Conservation (phyloP, 2,329 filamentous ascomycete species). For the Pseudocercospora cruenta region DNA sequence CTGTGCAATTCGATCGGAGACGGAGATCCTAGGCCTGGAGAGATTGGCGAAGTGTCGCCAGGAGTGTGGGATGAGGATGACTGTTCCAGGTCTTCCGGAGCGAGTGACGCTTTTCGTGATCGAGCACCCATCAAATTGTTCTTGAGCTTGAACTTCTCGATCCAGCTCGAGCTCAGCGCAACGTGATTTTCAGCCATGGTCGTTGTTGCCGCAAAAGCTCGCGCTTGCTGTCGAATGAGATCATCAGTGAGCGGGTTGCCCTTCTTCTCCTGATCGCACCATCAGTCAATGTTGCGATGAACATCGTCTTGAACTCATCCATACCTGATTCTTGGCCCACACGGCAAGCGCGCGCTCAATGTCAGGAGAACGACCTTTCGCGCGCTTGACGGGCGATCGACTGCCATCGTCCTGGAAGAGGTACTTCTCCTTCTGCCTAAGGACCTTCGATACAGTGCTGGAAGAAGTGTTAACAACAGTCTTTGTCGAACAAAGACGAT, state of each 20-base stretch:
- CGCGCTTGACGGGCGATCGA: conserved; percentile 77
- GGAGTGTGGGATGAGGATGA: conserved; percentile 65
- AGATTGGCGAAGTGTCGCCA: conserved; percentile 69
- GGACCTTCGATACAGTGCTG: conserved; percentile 97
- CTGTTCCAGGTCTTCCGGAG: conserved; percentile 68
- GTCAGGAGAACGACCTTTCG: conserved; percentile 84
- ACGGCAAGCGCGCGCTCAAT: conserved; percentile 88
- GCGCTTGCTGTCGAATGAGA: conserved; percentile 83
- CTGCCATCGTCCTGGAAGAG: conserved; percentile 78
- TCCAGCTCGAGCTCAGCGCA: conserved; percentile 76
- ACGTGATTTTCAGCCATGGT: conserved; percentile 72
- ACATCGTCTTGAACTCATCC: neutral
- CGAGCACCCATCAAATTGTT: conserved; percentile 64
- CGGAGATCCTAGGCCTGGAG: conserved; percentile 67
- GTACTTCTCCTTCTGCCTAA: conserved; percentile 94
- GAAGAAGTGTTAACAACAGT: conserved; percentile 21
- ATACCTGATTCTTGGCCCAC: conserved; percentile 71
- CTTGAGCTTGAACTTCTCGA: conserved; percentile 95
- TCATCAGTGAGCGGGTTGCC: conserved; percentile 75
- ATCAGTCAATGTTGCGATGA: conserved; percentile 15
- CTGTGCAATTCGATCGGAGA: conserved; percentile 68
- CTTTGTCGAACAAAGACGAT: neutral
- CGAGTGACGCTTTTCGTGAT: conserved; percentile 58
- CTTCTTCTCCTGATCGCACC: conserved; percentile 63
- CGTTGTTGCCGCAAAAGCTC: conserved; percentile 69